Percentiles rank a stretch among this genome's conserved stretches.
phyloP scores from a whole-genome alignment of 2,329 filamentous ascomycete species.

The Epichloe bromicola region DNA sequence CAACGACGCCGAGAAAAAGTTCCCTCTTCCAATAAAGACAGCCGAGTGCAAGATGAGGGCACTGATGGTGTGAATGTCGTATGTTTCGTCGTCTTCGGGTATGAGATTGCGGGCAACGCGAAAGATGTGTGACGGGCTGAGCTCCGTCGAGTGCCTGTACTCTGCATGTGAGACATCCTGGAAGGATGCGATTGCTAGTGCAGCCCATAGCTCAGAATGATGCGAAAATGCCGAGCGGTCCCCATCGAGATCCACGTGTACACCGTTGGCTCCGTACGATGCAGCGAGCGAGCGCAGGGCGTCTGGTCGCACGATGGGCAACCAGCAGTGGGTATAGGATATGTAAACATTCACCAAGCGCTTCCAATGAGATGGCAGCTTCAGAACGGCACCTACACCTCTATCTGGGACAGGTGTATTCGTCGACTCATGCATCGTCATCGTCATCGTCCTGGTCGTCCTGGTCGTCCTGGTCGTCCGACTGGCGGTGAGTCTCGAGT shows the following conservation, averaged over 20 bases:
- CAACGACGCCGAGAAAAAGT: conserved; percentile 48
- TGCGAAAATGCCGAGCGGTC: conserved; percentile 20
- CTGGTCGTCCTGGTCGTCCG: neutral
- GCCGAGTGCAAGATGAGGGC: conserved; percentile 44
- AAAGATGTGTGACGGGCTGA: conserved; percentile 29
- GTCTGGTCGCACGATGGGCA: conserved; percentile 59
- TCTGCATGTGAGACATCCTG: conserved; percentile 26
- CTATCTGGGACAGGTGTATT: neutral
- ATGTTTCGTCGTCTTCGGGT: conserved; percentile 32
- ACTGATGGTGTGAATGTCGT: conserved; percentile 26
- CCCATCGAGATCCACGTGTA: conserved; percentile 14
- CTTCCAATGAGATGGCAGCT: conserved; percentile 41
- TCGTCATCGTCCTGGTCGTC: neutral
- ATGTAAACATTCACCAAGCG: conserved; percentile 60
- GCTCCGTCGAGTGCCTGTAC: neutral
- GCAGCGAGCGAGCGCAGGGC: conserved; percentile 38
- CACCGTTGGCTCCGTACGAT: conserved; percentile 26
- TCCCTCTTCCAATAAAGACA: conserved; percentile 45
- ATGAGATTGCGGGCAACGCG: conserved; percentile 34
- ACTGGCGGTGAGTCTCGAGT: neutral
- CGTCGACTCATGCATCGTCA: neutral
- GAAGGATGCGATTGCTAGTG: conserved; percentile 42
- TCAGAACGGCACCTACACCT: neutral
- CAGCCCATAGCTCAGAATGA: conserved; percentile 47
- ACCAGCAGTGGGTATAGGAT: conserved; percentile 63